Evolutionary conservation across 1,284 basidiomycete genomes (phyloP), one percentile per base, ranked within the genome.

Genomic region (Ustilago shanxiensis): DNA sequence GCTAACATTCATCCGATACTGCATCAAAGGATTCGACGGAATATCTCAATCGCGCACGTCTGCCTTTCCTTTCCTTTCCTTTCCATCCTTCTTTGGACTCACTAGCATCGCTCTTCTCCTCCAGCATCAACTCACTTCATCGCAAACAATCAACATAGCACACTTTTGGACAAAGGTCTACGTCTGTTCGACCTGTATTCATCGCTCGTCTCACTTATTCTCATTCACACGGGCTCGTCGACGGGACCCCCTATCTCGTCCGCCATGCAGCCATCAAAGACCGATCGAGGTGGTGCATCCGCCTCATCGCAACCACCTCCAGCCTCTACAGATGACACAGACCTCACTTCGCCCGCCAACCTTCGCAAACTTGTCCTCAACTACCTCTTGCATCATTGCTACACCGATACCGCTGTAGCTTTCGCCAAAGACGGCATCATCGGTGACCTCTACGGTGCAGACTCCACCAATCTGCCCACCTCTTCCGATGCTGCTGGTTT

Each of bases 381-480:
- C 80, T 95, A 94, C 81, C 89, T 95, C 3, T 89, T 90, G 65
- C 92, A 93, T 80, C 89, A 90, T 50, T 91, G 91, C 67, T 93
- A 91, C 85, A 89, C 90, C 35, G 88, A 88, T 41, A 92, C 93
- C 0, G 92, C 92, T 6, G 87, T 88, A 37, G 91, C 91, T 0
- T 93, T 95, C 78, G 89, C 90, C 10, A 87, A 88, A 56, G 92
- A 93, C 63, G 91, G 90, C 67, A 77, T 66, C 70, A 81, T 66
- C 31, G 69, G 55, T 28, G 68, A 66, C 59, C 77, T 73, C 22
- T 67, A 65, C 31, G 59, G 51, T 14, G 41, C 67, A 5, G 68
- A 67, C 8, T 20, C 55, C 8, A 60, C 65, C 20, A 39, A 29
- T 1, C 33, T 63, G 7, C 41, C 51, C 13, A 24, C 29, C 44